Conservation (phyloP, 2,329 filamentous ascomycete genomes). For the Westerdykella aurantiaca region DNA sequence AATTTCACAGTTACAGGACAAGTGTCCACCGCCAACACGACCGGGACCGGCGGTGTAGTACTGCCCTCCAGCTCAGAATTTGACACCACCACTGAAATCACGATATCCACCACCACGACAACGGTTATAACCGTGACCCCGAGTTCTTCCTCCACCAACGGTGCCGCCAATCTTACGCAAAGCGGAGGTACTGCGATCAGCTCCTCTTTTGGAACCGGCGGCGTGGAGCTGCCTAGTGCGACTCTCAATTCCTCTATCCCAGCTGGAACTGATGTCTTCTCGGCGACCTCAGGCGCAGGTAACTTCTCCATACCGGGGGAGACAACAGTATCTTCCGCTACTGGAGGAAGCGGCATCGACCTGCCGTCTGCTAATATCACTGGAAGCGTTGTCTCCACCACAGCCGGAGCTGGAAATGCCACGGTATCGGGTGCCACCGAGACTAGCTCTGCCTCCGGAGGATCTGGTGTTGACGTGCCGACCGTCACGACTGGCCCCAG, state of each 20-base stretch:
- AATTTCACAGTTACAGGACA: background rate
- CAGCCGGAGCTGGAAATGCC: no score
- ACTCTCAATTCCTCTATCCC: no score
- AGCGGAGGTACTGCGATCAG: constrained; percentile 8
- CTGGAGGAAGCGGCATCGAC: constrained; percentile 7
- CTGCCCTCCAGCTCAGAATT: background rate
- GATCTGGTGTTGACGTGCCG: no score
- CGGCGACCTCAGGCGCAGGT: constrained; percentile 1
- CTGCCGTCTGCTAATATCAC: constrained; percentile 1
- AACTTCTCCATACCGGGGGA: constrained; percentile 5
- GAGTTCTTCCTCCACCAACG: constrained; percentile 1
- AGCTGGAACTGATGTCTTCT: background rate
- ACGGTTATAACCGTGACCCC: background rate
- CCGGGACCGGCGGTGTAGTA: background rate
- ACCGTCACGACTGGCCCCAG: no score
- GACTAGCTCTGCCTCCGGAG: no score
- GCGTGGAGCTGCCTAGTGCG: background rate
- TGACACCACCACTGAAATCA: background rate
- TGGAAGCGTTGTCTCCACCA: no score
- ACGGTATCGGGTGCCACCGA: no score
- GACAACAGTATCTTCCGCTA: constrained; percentile 4
- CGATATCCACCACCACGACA: background rate
- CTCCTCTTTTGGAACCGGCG: background rate
- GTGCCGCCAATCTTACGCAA: constrained; percentile 8
- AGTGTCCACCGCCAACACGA: background rate